phyloP scores from a whole-genome alignment of 2,329 filamentous ascomycete species.

The Aspergillus ruber region DNA sequence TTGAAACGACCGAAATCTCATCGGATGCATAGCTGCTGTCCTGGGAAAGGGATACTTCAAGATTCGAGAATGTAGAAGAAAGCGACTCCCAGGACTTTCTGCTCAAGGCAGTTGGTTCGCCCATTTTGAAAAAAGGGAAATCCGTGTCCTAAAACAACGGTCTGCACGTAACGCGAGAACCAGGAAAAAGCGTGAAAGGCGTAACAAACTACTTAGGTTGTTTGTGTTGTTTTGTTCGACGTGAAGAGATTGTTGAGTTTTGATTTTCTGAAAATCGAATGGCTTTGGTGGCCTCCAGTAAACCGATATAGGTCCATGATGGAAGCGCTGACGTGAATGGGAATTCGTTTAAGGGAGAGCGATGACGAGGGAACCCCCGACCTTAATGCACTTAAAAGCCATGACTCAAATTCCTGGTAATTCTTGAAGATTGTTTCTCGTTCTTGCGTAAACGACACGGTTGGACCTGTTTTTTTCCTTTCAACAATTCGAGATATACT shows the following conservation, averaged over 20 bases:
- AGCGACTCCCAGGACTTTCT: conserved; percentile 32
- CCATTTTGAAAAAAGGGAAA: conserved; percentile 18
- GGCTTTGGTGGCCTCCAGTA: conserved; percentile 28
- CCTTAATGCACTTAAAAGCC: conserved; percentile 16
- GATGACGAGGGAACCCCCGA: conserved; percentile 20
- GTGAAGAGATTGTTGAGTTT: conserved; percentile 3
- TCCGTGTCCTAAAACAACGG: not conserved
- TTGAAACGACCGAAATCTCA: conserved; percentile 29
- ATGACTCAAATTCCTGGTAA: conserved; percentile 11
- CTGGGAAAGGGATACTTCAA: conserved; percentile 33
- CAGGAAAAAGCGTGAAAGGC: not conserved
- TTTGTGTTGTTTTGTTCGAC: not conserved
- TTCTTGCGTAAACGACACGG: conserved; percentile 1
- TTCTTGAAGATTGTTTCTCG: conserved; percentile 5
- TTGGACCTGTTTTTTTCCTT: conserved; percentile 5
- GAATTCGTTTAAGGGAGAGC: conserved; percentile 21
- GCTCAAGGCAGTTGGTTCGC: conserved; percentile 15
- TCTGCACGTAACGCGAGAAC: no score
- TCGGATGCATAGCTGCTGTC: conserved; percentile 37
- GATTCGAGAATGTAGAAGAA: conserved; percentile 29
- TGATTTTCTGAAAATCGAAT: conserved; percentile 11
- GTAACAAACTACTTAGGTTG: not conserved
- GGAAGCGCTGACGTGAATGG: conserved; percentile 17
- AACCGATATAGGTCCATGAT: conserved; percentile 24
- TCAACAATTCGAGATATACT: conserved; percentile 5